These are phyloP conservation scores for Aureobasidium sp. DNA, from an alignment of 2,329 filamentous ascomycete species.

Conservation along the genomic window DNA sequence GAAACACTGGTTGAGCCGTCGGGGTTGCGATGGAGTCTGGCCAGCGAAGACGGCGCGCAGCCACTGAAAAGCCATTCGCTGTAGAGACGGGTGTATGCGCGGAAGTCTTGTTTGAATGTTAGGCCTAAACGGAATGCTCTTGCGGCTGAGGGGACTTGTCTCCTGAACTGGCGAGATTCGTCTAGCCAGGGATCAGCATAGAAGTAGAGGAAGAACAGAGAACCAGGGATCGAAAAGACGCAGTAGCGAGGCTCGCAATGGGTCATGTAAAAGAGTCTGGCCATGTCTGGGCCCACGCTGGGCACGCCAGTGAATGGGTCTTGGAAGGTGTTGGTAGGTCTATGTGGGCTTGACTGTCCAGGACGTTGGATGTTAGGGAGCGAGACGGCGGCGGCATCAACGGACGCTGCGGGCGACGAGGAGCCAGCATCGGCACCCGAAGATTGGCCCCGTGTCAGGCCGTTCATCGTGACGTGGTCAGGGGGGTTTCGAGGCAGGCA, in stretches of 20 bases:
- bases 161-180: not conserved
- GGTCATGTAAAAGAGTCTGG: not conserved
- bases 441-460: too few species aligned
- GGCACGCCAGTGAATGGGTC: slow-evolving; percentile 8
- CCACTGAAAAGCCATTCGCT: slow-evolving; percentile 6
- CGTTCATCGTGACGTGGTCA: too few species aligned
- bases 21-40: not conserved
- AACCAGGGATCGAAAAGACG: not conserved
- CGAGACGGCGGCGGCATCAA: too few species aligned
- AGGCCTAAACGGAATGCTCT: not conserved
- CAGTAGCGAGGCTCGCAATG: not conserved
- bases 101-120: not conserved
- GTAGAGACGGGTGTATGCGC: slow-evolving; percentile 9
- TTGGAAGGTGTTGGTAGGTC: not conserved
- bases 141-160: not conserved
- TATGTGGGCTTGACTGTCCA: too few species aligned
- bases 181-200: not conserved
- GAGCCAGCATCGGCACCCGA: too few species aligned
- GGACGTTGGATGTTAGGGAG: too few species aligned
- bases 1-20: slow-evolving; percentile 9
- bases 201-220: slow-evolving; percentile 2
- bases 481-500: too few species aligned
- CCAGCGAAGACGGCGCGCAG: not conserved
- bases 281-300: not conserved
- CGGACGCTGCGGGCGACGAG: too few species aligned